phyloP scores from a whole-genome alignment of 208 protist species.

The Acanthamoeba triangularis region DNA sequence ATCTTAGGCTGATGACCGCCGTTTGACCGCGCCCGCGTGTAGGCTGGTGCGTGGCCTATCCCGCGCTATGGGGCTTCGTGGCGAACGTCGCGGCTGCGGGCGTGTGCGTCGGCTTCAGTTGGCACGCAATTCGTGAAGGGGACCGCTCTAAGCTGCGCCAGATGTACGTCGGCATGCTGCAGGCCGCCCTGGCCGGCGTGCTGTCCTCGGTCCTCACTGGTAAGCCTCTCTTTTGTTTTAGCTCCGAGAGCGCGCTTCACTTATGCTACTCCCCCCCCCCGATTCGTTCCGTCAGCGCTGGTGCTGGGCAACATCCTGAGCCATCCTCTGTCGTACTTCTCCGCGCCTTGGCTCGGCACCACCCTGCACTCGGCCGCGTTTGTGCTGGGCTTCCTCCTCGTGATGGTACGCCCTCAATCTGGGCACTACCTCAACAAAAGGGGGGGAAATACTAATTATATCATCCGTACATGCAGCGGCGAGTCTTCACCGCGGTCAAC shows the following conservation, averaged over 20 bases:
- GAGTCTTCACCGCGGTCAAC: not conserved
- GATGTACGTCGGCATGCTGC: not conserved
- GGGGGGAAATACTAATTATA: too few species aligned
- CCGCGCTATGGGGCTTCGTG: not conserved
- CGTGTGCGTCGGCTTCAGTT: not conserved
- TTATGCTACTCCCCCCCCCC: not conserved
- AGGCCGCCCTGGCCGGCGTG: not conserved
- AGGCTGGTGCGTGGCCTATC: conserved; percentile 24
- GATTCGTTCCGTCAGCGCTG: not conserved
- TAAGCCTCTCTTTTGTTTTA: not conserved
- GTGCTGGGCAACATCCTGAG: conserved; percentile 2
- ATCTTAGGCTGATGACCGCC: not conserved
- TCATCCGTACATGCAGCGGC: not conserved
- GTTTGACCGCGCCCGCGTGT: not conserved
- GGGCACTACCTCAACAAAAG: too few species aligned
- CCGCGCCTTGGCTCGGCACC: conserved; percentile 6
- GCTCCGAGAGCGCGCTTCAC: too few species aligned
- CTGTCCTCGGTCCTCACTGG: not conserved
- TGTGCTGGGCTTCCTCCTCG: not conserved
- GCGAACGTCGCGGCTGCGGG: not conserved
- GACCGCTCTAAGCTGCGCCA: not conserved
- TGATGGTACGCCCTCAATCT: conserved; percentile 54
- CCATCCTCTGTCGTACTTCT: conserved; percentile 5
- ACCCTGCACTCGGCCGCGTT: conserved; percentile 18
- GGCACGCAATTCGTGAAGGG: not conserved